phyloP scores from a whole-genome alignment of 108 stramenopile species.

The Skeletonema grethae region DNA sequence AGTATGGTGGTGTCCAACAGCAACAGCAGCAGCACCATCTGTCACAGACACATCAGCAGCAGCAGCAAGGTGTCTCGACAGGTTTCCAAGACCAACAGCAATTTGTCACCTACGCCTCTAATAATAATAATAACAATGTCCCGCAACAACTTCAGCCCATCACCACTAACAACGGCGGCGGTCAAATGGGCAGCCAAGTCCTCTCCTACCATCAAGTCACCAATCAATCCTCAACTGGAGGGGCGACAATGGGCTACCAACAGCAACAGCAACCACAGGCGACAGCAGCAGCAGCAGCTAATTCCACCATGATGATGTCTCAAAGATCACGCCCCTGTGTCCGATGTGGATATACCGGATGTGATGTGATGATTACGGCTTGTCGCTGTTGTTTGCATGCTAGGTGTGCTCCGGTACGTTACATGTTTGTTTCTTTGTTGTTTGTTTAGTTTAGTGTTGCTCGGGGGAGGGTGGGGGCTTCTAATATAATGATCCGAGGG shows the following conservation, averaged over 20 bases:
- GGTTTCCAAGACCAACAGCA: background rate
- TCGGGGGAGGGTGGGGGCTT: too few species aligned
- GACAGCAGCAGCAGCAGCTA: background rate
- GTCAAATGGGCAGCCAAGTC: too few species aligned
- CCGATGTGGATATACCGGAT: conserved; percentile 66
- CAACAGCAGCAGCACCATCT: background rate
- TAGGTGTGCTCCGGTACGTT: conserved; percentile 52
- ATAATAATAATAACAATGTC: background rate
- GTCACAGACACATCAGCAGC: background rate
- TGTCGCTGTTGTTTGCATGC: conserved; percentile 64
- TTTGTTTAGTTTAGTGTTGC: too few species aligned
- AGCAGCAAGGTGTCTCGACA: background rate
- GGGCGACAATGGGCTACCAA: background rate
- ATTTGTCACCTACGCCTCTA: background rate
- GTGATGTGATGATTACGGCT: conserved; percentile 61
- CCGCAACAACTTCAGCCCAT: background rate
- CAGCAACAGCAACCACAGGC: background rate
- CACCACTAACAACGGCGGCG: background rate
- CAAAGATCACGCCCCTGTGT: conserved; percentile 27
- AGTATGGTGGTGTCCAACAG: background rate
- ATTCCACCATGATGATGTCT: background rate
- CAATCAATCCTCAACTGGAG: background rate
- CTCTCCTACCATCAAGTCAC: background rate
- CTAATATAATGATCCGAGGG: background rate
- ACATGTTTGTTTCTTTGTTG: too few species aligned